A percentile compares a stretch with the other conserved stretches of the same genome.
These are phyloP conservation scores for Syncephalastrum contaminatum DNA, from an alignment of 371 early-diverging fungal genomes.

Conservation along the genomic window DNA sequence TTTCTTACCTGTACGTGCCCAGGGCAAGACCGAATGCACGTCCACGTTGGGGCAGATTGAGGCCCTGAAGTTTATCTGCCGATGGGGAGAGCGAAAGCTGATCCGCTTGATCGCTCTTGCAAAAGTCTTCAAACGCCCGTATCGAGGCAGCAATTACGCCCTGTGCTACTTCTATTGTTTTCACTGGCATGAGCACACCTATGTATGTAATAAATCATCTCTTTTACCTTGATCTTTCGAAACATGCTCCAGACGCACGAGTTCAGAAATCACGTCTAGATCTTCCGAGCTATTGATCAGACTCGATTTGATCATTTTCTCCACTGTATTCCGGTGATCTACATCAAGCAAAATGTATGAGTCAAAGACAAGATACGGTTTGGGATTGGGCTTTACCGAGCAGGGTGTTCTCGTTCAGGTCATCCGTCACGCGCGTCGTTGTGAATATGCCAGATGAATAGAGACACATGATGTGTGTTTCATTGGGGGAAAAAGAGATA, in stretches of 20 bases:
- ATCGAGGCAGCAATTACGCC: constrained; percentile 20
- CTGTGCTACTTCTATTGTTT: constrained; percentile 17
- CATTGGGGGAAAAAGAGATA: constrained; percentile 35
- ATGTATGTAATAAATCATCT: background rate
- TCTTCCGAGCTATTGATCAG: constrained; percentile 35
- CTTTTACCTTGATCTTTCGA: constrained; percentile 19
- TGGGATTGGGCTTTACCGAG: too few species aligned
- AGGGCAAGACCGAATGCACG: constrained; percentile 37
- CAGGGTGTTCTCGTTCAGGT: constrained; percentile 2
- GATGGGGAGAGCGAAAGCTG: constrained; percentile 3
- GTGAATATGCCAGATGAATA: constrained; percentile 30
- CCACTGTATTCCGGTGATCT: constrained; percentile 8
- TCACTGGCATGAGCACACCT: too few species aligned
- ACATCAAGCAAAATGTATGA: background rate
- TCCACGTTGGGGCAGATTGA: constrained; percentile 27
- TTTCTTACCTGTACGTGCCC: constrained; percentile 19
- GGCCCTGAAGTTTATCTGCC: constrained; percentile 13
- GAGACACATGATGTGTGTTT: constrained; percentile 38
- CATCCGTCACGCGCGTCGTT: constrained; percentile 25
- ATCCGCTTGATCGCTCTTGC: constrained; percentile 8
- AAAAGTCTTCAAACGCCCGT: constrained; percentile 18
- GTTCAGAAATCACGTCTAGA: constrained; percentile 38
- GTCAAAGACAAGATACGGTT: too few species aligned
- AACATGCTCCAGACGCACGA: constrained; percentile 19
- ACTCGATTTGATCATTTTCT: constrained; percentile 19